phyloP scores from a whole-genome alignment of 192 early-diverging fungal genomes.

The Podila epigama region DNA sequence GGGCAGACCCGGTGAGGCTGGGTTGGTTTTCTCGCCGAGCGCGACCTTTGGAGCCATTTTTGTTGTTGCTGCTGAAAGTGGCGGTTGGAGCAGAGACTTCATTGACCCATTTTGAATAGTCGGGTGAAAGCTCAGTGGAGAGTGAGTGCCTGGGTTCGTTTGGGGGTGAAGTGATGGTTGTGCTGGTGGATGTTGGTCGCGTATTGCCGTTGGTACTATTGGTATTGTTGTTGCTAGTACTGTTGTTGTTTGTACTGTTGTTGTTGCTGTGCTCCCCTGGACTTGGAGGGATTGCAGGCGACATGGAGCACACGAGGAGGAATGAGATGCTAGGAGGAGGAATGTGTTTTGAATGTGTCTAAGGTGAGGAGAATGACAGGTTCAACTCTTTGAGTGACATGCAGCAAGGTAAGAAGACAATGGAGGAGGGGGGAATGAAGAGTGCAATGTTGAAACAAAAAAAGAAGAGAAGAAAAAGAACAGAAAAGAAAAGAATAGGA shows the following conservation, averaged over 20 bases:
- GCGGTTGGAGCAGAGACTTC: slow-evolving; percentile 8
- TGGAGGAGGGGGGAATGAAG: not conserved
- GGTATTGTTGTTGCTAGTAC: too few relatives aligned
- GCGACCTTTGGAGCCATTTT: slow-evolving; percentile 3
- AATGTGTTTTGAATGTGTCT: too few relatives aligned
- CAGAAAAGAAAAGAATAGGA: not conserved
- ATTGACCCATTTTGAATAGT: slow-evolving; percentile 37
- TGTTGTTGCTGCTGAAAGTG: not conserved
- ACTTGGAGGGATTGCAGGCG: too few relatives aligned
- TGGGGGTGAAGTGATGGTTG: slow-evolving; percentile 13
- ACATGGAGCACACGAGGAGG: not conserved
- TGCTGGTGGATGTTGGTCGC: not conserved
- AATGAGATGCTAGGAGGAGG: not conserved
- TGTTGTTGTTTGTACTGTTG: too few relatives aligned
- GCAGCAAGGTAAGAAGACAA: not conserved
- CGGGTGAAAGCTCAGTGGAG: slow-evolving; percentile 26
- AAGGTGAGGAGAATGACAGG: too few relatives aligned
- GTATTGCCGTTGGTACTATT: not conserved
- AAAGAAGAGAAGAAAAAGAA: not conserved
- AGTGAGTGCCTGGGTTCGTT: slow-evolving; percentile 41
- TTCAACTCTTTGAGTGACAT: not conserved
- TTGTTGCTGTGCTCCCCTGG: too few relatives aligned
- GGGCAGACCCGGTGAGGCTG: slow-evolving; percentile 36
- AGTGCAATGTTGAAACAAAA: not conserved
- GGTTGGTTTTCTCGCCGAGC: slow-evolving; percentile 38